phyloP scores from a whole-genome alignment of 2,329 filamentous ascomycete genomes.

The Cladorrhinum sp. region DNA sequence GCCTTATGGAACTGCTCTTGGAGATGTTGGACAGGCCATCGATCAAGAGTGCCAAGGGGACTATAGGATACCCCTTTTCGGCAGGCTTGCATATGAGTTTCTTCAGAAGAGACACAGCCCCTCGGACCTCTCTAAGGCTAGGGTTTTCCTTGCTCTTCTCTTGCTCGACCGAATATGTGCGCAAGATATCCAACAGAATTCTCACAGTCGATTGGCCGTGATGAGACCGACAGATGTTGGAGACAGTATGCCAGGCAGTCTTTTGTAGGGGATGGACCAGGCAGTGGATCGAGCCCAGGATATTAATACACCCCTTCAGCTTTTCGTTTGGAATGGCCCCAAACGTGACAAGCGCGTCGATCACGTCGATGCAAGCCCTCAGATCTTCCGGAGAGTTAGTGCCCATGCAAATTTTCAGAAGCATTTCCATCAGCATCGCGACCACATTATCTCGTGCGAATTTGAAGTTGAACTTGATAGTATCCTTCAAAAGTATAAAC shows the following conservation, averaged over 20 bases:
- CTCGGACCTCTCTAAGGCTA: constrained; percentile 55
- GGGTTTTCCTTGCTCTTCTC: constrained; percentile 43
- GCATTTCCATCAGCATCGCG: constrained; percentile 56
- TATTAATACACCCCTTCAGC: constrained; percentile 63
- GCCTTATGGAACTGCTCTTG: constrained; percentile 43
- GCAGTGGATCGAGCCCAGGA: constrained; percentile 69
- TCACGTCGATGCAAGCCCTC: constrained; percentile 62
- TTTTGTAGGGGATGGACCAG: constrained; percentile 59
- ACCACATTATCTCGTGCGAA: constrained; percentile 40
- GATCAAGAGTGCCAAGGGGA: constrained; percentile 58
- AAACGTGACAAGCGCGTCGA: constrained; percentile 70
- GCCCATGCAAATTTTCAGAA: constrained; percentile 65
- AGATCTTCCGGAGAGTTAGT: constrained; percentile 65
- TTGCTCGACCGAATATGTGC: constrained; percentile 41
- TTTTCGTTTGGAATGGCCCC: constrained; percentile 63
- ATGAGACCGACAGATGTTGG: constrained; percentile 70
- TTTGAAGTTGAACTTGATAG: constrained; percentile 66
- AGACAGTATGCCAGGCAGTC: constrained; percentile 66
- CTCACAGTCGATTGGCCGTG: constrained; percentile 67
- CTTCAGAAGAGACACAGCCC: constrained; percentile 60
- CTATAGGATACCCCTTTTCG: constrained; percentile 57
- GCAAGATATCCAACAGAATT: constrained; percentile 61
- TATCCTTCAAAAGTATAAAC: constrained; percentile 63
- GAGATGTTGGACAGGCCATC: constrained; percentile 54
- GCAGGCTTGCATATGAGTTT: constrained; percentile 59